Conservation (phyloP, 2,329 filamentous ascomycete genomes). For the Verticillium nonalfalfae region DNA sequence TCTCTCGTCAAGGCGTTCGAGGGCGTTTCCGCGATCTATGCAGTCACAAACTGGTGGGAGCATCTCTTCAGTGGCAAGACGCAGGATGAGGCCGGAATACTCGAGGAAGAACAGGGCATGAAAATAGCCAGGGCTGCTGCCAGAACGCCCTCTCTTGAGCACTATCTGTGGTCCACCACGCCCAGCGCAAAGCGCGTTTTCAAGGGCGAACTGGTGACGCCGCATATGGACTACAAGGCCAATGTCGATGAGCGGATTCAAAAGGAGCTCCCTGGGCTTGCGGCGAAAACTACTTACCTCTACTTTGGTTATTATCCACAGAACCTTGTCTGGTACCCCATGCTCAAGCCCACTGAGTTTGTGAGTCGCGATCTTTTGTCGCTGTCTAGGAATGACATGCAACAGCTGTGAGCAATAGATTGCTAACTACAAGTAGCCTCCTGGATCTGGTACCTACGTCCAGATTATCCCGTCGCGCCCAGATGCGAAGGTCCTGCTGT, state of each 20-base stretch:
- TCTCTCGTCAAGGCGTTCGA: slow-evolving; percentile 31
- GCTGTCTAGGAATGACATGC: not conserved
- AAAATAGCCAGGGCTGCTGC: slow-evolving; percentile 35
- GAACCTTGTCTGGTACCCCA: slow-evolving; percentile 18
- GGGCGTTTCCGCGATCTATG: not conserved
- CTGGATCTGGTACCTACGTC: slow-evolving; percentile 12
- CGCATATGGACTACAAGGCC: slow-evolving; percentile 36
- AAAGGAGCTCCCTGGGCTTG: slow-evolving; percentile 18
- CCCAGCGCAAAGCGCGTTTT: slow-evolving; percentile 25
- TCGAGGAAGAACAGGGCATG: slow-evolving; percentile 31
- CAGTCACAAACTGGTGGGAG: slow-evolving; percentile 2
- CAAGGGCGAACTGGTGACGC: slow-evolving; percentile 23
- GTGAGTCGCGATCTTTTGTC: not conserved
- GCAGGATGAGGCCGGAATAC: not conserved
- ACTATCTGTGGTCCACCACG: slow-evolving; percentile 39
- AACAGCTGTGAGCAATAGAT: too few relatives aligned
- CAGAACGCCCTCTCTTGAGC: slow-evolving; percentile 25
- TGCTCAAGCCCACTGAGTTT: slow-evolving; percentile 1
- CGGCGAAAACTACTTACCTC: slow-evolving; percentile 31
- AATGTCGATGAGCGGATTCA: slow-evolving; percentile 32
- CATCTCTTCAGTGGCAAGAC: slow-evolving; percentile 1
- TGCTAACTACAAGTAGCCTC: not conserved
- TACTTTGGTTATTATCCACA: slow-evolving; percentile 26
- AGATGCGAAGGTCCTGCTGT: slow-evolving; percentile 14
- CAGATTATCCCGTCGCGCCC: slow-evolving; percentile 13